Percentiles rank a stretch among this genome's conserved stretches.
Evolutionary conservation across 768 basidiomycete species (phyloP).

Genomic region (Xerocomellus intermedius): DNA sequence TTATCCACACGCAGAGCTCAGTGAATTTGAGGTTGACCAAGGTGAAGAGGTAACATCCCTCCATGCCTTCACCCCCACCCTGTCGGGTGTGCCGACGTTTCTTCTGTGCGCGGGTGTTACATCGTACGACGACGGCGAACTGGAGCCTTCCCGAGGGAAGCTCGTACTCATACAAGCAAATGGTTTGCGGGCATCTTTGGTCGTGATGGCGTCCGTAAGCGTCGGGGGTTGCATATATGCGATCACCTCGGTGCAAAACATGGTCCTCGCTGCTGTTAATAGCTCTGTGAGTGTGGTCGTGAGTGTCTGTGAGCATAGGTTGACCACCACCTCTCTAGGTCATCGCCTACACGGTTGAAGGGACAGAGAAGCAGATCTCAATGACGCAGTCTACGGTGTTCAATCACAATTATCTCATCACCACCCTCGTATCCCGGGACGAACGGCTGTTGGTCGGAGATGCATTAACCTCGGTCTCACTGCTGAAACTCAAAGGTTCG

Average conservation of each 20-base stretch:
- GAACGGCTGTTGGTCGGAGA: slow-evolving; percentile 72
- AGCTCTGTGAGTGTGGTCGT: slow-evolving; percentile 54
- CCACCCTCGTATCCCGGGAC: slow-evolving; percentile 56
- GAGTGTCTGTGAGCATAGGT: not conserved
- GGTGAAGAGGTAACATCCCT: slow-evolving; percentile 67
- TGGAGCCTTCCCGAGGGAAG: slow-evolving; percentile 55
- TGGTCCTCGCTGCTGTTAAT: slow-evolving; percentile 70
- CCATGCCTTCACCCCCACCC: slow-evolving; percentile 30
- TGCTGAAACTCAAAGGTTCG: slow-evolving; percentile 50
- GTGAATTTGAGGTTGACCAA: slow-evolving; percentile 29
- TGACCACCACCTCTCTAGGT: slow-evolving; percentile 37
- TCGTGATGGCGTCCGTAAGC: slow-evolving; percentile 41
- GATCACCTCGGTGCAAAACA: slow-evolving; percentile 46
- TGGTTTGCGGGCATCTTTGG: slow-evolving; percentile 20
- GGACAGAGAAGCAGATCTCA: slow-evolving; percentile 30
- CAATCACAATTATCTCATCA: slow-evolving; percentile 83
- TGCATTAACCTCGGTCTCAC: slow-evolving; percentile 73
- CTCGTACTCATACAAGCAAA: slow-evolving; percentile 52
- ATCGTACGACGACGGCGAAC: slow-evolving; percentile 40
- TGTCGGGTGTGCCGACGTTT: slow-evolving; percentile 32
- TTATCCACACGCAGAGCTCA: slow-evolving; percentile 19
- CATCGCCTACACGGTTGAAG: slow-evolving; percentile 44
- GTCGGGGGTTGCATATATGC: slow-evolving; percentile 72
- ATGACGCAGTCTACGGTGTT: slow-evolving; percentile 51
- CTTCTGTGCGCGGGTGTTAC: slow-evolving; percentile 54